Evolutionary conservation across 352 stramenopile genomes (phyloP), one percentile per base, ranked within the genome.

Genomic region (Pythium rishiriense): DNA sequence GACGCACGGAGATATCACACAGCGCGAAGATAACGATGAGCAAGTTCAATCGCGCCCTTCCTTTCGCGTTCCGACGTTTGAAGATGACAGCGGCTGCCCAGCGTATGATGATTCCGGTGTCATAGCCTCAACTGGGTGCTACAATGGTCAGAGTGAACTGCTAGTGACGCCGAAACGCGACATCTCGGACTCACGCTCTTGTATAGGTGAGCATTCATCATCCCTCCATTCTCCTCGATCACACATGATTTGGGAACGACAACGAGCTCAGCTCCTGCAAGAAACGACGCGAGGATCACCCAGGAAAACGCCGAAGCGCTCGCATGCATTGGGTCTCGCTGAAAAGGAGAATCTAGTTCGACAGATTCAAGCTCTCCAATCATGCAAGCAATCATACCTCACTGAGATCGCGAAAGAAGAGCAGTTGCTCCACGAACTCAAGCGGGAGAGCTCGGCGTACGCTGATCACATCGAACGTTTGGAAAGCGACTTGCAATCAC

Each of bases 401-500:
- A 68, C 35, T 3, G 82, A 91, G 55, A 87, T 91, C 33, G 76
- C 76, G 6, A 81, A 78, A 22, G 80, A 91, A 31, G 82, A 91
- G 46, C 72, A 88, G 33, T 54, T 89, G 12, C 64, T 91, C 6
- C 82, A 91, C 42, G 69, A 67, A 1, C 67, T 89, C 3, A 91
- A 88, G 46, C 68, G 75, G 39, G 76, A 89, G 47, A 69, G 70
- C 48, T 58, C 25, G 11, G 51, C 70, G 9, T 88, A 87, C 39
- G 47, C 68, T 1, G 69, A 76, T 14, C 74, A 87, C 24, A 85
- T 88, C n/a, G 79, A 88, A 21, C 73, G 75, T 21, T 54, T 90
- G 4, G 56, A 70, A 17, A 50, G 50, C 12, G 73, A 75, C 29
- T 56, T 82, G 41, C 21, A 60, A 5, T 21, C 61, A 17, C 31